These are phyloP conservation scores for Ananas comosus DNA, from an alignment of 176 grass and related monocot genomes.

Conservation along the genomic window DNA sequence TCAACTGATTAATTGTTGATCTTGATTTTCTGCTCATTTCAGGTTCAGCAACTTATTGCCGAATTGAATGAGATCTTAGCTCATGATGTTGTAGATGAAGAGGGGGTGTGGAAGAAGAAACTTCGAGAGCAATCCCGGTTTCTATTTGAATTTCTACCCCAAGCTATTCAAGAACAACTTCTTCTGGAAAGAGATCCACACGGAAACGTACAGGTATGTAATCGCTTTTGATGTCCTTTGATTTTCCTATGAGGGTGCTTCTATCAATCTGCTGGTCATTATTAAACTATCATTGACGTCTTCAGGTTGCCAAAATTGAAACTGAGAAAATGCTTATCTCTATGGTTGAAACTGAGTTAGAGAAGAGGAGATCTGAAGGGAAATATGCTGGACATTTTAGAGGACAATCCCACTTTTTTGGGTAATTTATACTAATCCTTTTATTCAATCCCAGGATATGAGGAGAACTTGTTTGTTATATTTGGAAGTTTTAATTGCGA, in stretches of 20 bases:
- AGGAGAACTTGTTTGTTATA: background rate
- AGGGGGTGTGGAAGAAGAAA: slow-evolving; percentile 82
- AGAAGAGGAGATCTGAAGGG: slow-evolving; percentile 77
- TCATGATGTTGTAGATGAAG: slow-evolving; percentile 85
- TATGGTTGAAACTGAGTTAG: slow-evolving; percentile 97
- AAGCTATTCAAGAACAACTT: slow-evolving; percentile 90
- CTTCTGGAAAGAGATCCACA: slow-evolving; percentile 97
- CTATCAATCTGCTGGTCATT: background rate
- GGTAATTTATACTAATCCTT: slow-evolving; percentile 31
- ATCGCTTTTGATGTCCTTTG: background rate
- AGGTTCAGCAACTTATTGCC: slow-evolving; percentile 95
- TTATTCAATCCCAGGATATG: background rate
- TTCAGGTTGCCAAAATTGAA: slow-evolving; percentile 97
- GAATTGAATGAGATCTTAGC: slow-evolving; percentile 95
- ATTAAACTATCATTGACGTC: background rate
- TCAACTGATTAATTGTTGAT: slow-evolving; percentile 1
- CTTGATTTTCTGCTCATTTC: slow-evolving; percentile 11
- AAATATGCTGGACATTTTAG: slow-evolving; percentile 69
- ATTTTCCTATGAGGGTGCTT: background rate
- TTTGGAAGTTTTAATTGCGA: background rate
- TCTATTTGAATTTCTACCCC: slow-evolving; percentile 85
- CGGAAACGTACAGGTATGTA: slow-evolving; percentile 92
- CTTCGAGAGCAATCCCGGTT: slow-evolving; percentile 44
- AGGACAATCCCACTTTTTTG: slow-evolving; percentile 98
- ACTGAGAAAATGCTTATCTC: slow-evolving; percentile 98